These are phyloP conservation scores for Zygoascus hellenicus DNA, from an alignment of 1,139 yeast species.

Conservation along the genomic window DNA sequence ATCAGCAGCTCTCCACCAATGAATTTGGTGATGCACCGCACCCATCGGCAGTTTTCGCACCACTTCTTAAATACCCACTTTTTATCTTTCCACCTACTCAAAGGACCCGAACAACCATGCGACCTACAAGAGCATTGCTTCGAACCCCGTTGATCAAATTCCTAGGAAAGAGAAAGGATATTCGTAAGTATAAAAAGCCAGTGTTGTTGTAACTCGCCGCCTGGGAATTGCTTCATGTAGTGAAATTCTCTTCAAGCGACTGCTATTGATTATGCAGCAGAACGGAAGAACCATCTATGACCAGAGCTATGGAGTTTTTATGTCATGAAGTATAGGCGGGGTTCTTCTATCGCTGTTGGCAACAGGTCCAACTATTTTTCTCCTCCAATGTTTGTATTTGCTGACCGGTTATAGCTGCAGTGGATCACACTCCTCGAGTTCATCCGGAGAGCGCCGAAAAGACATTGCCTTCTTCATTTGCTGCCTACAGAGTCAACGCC, in stretches of 20 bases:
- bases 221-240: too few relatives aligned
- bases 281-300: too few relatives aligned
- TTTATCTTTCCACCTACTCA: too few relatives aligned
- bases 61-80: too few relatives aligned
- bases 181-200: not conserved
- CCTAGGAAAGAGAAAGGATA: conserved; percentile 34
- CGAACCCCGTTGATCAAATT: conserved; percentile 38
- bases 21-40: not conserved
- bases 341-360: too few relatives aligned
- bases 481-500: conserved; percentile 37
- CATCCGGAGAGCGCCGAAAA: conserved; percentile 46
- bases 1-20: not conserved
- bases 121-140: conserved; percentile 25
- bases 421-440: conserved; percentile 40
- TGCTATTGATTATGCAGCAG: too few relatives aligned
- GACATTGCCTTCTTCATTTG: conserved; percentile 40
- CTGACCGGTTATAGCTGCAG: conserved; percentile 8
- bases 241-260: too few relatives aligned
- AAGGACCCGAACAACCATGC: conserved; percentile 21
- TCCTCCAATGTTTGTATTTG: too few relatives aligned
- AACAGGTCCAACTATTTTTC: too few relatives aligned
- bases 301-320: too few relatives aligned
- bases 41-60: too few relatives aligned
- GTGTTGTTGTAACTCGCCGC: not conserved
- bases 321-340: too few relatives aligned